Base-by-base conservation (phyloP, 164 flowering plant genomes). In the Protea cynaroides region DNA sequence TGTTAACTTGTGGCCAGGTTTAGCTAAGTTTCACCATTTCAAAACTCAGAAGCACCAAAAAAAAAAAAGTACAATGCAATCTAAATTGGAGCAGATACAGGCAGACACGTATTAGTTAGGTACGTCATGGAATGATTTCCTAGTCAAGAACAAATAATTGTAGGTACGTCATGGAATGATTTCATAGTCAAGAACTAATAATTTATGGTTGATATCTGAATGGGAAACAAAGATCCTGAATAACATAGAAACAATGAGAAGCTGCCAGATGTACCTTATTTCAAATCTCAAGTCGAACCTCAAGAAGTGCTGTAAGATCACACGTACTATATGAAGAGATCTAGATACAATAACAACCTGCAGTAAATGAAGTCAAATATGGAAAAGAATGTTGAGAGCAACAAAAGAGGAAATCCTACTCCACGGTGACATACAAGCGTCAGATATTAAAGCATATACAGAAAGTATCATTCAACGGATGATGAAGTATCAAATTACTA, bases 311-410 rank as follows among this genome's bases (percentile, higher is more conserved):
- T 68, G 78, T 79, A 92, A 68, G 68, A 84, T 58, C 12, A 59
- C 69, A 61, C 67, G 89, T 64, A 92, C 66, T 53, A 90, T 76
- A 56, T 77, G 74, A 23, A 92, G 78, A 50, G 90, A 84, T 56
- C 81, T 78, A 58, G 74, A 67, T 62, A 79, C 76, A 72, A 92
- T 69, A 63, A 68, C 74, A 54, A 29, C 88, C 98, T 92, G 84
- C 53, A 78, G 46, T 53, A 67, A 61, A 58, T 25, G 51, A 38
- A 55, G 67, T 13, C 5, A 55, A 13, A 40, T 11, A 24, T 50
- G 51, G 23, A 17, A 50, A 37, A 15, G 5, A 8, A 38, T 5
- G 34, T 36, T 29, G 2, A 36, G 4, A 21, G 17, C 14, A 40
- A 40, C 9, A 22, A 21, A 56, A 12, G 53, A n/a, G 46, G 22